phyloP scores from a whole-genome alignment of 345 rosid genomes.

The Punica granatum region DNA sequence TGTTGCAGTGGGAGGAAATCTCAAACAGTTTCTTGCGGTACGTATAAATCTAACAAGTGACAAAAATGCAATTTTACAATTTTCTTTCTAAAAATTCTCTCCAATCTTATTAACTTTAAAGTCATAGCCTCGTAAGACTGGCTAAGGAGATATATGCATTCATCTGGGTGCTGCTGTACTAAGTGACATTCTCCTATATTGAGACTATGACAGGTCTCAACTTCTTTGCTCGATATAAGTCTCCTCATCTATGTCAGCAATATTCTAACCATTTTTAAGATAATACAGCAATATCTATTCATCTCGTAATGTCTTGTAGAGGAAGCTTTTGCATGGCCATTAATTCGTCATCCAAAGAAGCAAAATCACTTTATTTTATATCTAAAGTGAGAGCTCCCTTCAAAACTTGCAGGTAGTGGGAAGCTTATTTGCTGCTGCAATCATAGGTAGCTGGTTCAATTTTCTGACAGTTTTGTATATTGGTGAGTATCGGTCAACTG shows the following conservation, averaged over 20 bases:
- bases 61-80: background rate
- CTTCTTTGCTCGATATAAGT: no score
- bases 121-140: background rate
- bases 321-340: background rate
- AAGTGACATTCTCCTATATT: no score
- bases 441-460: constrained; percentile 90
- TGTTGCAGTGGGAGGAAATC: constrained; percentile 45
- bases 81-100: background rate
- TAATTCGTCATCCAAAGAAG: background rate
- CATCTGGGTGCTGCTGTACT: no score
- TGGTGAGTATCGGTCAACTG: constrained; percentile 36
- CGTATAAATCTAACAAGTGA: background rate
- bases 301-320: no score
- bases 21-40: constrained; percentile 80
- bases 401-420: constrained; percentile 34
- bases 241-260: background rate
- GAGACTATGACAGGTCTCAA: background rate
- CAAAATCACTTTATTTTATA: background rate
- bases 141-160: background rate
- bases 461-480: constrained; percentile 77
- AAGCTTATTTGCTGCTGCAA: constrained; percentile 66
- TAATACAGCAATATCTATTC: no score
- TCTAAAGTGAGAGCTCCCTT: background rate
- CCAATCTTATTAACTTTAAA: background rate
- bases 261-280: no score